Evolutionary conservation across 768 basidiomycete species (phyloP).

Genomic region (Kwoniella pini): DNA sequence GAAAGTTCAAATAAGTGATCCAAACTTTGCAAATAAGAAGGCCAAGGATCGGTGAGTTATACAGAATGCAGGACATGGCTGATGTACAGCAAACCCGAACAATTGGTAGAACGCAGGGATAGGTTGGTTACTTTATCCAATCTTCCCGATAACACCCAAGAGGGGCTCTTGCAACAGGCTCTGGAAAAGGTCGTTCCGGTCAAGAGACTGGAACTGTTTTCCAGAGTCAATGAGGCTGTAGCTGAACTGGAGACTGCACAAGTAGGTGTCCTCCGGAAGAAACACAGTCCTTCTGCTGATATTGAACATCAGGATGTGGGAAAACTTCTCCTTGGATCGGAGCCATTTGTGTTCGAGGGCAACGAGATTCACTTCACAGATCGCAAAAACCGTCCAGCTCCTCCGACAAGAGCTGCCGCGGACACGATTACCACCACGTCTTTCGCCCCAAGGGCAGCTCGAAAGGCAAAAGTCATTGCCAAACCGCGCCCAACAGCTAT

Average conservation of each 20-base stretch:
- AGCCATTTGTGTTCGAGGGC: constrained; percentile 72
- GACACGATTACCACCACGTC: neutral
- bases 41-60: constrained; percentile 19
- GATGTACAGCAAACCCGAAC: constrained; percentile 53
- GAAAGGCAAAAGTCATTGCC: constrained; percentile 33
- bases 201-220: constrained; percentile 72
- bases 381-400: constrained; percentile 5
- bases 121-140: constrained; percentile 75
- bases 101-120: constrained; percentile 60
- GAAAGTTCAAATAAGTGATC: constrained; percentile 54
- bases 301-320: constrained; percentile 71
- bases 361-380: constrained; percentile 61
- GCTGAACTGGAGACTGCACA: constrained; percentile 56
- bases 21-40: constrained; percentile 49
- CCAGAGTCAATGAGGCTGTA: constrained; percentile 58
- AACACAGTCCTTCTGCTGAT: constrained; percentile 63
- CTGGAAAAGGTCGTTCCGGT: constrained; percentile 72
- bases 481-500: constrained; percentile 61
- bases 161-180: constrained; percentile 85
- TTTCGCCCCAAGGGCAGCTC: constrained; percentile 37
- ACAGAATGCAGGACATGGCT: too few relatives aligned
- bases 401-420: neutral
- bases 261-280: constrained; percentile 58
- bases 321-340: constrained; percentile 68
- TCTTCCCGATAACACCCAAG: constrained; percentile 75